Percentiles rank a stretch among this genome's conserved stretches.
These are phyloP conservation scores for Penicillium polonicum DNA, from an alignment of 2,329 filamentous ascomycete genomes.

Conservation along the genomic window DNA sequence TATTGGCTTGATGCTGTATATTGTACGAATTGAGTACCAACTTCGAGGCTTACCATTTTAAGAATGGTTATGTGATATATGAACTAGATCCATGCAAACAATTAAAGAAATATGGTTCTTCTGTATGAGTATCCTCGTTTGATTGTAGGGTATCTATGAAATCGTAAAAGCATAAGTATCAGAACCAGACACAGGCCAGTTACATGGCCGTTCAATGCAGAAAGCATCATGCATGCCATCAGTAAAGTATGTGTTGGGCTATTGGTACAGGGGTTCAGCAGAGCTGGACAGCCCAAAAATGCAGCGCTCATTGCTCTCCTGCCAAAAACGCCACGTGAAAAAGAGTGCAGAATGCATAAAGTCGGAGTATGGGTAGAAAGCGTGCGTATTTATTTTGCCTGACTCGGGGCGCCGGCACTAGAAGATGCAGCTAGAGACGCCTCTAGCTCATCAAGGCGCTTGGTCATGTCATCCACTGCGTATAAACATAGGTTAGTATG, in stretches of 20 bases:
- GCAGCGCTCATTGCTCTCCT: not conserved
- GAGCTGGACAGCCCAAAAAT: not conserved
- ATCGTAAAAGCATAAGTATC: conserved; percentile 4
- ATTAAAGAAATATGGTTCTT: not conserved
- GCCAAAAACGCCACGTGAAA: conserved; percentile 6
- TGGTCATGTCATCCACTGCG: conserved; percentile 90
- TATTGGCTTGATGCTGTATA: conserved; percentile 10
- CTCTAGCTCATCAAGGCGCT: conserved; percentile 79
- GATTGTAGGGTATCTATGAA: conserved; percentile 24
- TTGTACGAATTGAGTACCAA: conserved; percentile 9
- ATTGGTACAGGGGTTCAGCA: not conserved
- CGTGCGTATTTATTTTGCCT: conserved; percentile 15
- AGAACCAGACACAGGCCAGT: not conserved
- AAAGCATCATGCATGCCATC: not conserved
- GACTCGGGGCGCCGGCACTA: conserved; percentile 26
- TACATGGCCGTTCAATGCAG: not conserved
- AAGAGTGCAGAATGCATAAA: not conserved
- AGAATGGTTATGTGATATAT: not conserved
- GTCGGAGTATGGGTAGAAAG: not conserved
- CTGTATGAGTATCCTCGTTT: not conserved
- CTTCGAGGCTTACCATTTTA: not conserved
- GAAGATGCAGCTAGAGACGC: conserved; percentile 63
- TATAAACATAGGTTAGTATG: not conserved
- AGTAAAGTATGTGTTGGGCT: not conserved
- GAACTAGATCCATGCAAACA: not conserved